Evolutionary conservation across 441 rosid genomes (phyloP).

Genomic region (Oxalis stricta): DNA sequence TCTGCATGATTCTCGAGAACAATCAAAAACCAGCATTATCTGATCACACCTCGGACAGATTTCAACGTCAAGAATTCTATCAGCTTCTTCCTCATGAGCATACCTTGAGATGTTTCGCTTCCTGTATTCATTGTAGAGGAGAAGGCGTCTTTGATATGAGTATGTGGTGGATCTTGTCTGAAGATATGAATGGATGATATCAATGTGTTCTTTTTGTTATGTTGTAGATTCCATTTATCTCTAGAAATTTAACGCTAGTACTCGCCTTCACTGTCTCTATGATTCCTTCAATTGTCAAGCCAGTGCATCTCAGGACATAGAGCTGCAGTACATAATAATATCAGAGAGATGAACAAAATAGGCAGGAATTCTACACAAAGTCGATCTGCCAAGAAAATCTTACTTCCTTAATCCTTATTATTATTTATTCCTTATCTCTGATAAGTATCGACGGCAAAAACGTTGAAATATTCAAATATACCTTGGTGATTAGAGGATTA

Average conservation of each 20-base stretch:
- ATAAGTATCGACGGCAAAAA: neutral
- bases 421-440: no score
- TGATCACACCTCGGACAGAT: conserved; percentile 38
- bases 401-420: no score
- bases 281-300: conserved; percentile 63
- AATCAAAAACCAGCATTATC: conserved; percentile 33
- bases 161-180: neutral
- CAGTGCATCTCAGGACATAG: conserved; percentile 43
- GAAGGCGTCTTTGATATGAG: conserved; percentile 4
- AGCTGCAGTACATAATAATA: conserved; percentile 25
- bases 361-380: neutral
- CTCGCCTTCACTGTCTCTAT: conserved; percentile 35
- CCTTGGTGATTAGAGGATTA: conserved; percentile 39
- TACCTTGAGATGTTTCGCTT: neutral
- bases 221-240: conserved; percentile 31
- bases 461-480: neutral
- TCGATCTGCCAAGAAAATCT: no score
- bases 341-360: neutral
- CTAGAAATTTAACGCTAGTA: conserved; percentile 23
- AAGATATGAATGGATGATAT: conserved; percentile 14
- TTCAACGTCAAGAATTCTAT: conserved; percentile 25
- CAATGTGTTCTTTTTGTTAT: conserved; percentile 30
- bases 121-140: conserved; percentile 15
- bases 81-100: neutral
- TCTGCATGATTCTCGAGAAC: conserved; percentile 29